Evolutionary conservation across 768 basidiomycete genomes (phyloP).

Genomic region (Tulasnella sp.): DNA sequence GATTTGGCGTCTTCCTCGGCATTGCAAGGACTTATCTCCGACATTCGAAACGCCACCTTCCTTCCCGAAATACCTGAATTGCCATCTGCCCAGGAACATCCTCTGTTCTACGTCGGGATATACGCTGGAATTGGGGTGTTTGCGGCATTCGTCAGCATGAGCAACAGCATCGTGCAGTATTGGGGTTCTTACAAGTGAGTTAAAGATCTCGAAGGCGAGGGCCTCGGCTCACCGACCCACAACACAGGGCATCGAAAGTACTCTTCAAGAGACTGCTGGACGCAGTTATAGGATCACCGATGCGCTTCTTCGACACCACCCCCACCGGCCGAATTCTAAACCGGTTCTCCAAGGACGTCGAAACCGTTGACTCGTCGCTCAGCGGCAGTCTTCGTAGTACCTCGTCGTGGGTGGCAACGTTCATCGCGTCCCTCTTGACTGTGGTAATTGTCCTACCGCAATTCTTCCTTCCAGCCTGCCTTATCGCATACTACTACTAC

Average conservation of each 20-base stretch:
- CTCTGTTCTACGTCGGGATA: constrained; percentile 62
- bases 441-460: constrained; percentile 63
- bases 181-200: constrained; percentile 24
- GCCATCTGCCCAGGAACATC: constrained; percentile 44
- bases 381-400: constrained; percentile 64
- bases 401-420: constrained; percentile 66
- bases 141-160: constrained; percentile 42
- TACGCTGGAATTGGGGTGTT: constrained; percentile 55
- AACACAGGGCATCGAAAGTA: constrained; percentile 21
- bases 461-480: constrained; percentile 67
- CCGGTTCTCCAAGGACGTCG: constrained; percentile 76
- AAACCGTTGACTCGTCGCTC: constrained; percentile 73
- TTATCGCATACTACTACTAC: constrained; percentile 59
- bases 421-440: constrained; percentile 67
- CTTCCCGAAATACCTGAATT: constrained; percentile 3
- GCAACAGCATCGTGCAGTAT: constrained; percentile 47
- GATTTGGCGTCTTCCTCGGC: neutral
- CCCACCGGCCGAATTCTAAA: constrained; percentile 50
- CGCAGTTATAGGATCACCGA: constrained; percentile 70
- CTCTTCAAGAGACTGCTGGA: constrained; percentile 49
- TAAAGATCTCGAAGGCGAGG: neutral
- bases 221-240: neutral
- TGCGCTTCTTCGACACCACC: constrained; percentile 62
- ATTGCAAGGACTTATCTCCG: neutral
- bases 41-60: neutral